phyloP scores from a whole-genome alignment of 768 basidiomycete genomes.

The Macrolepiota dolichaula region DNA sequence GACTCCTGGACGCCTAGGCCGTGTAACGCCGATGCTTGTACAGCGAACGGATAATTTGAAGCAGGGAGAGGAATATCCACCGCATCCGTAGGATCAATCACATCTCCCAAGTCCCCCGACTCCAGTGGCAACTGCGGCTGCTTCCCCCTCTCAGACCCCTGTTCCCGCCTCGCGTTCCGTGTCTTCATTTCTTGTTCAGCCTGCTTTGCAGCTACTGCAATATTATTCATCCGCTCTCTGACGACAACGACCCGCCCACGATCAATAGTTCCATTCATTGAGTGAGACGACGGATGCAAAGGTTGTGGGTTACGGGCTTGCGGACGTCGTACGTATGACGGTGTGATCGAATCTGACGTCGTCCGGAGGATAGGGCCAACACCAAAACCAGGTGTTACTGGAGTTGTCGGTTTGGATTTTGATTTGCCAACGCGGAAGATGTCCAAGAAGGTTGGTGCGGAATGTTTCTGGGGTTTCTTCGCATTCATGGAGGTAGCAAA shows the following conservation, averaged over 20 bases:
- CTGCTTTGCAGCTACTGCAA: constrained; percentile 68
- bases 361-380: constrained; percentile 52
- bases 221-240: constrained; percentile 74
- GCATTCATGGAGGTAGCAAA: constrained; percentile 40
- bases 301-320: constrained; percentile 31
- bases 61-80: constrained; percentile 77
- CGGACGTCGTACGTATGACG: constrained; percentile 30
- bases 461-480: constrained; percentile 41
- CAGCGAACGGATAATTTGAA: constrained; percentile 65
- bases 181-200: constrained; percentile 69
- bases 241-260: constrained; percentile 76
- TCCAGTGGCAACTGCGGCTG: constrained; percentile 6
- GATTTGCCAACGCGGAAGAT: constrained; percentile 67
- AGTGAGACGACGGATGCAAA: constrained; percentile 30
- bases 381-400: constrained; percentile 25
- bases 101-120: constrained; percentile 38
- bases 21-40: constrained; percentile 71
- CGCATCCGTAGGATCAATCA: constrained; percentile 81
- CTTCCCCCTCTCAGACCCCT: constrained; percentile 37
- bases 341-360: constrained; percentile 60
- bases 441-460: constrained; percentile 62
- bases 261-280: constrained; percentile 12
- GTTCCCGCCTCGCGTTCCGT: constrained; percentile 45
- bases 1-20: constrained; percentile 75
- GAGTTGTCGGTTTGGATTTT: constrained; percentile 60